Base-by-base conservation (phyloP, 352 stramenopile species). In the Phytophthora aleatoria region DNA sequence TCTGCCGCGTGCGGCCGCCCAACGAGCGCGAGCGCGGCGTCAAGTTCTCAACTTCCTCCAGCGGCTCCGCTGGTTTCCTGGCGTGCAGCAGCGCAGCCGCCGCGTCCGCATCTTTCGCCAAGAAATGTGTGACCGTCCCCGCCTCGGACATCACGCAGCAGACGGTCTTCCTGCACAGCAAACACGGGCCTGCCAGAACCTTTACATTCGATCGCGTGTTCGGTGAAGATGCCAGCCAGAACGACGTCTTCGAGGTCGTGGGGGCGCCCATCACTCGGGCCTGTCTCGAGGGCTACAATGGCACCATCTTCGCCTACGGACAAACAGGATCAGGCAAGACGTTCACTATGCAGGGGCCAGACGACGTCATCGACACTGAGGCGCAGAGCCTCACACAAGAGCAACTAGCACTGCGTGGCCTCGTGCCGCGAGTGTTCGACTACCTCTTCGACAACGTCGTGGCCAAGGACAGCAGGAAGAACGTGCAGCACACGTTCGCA, bases 181-280 rank as follows among this genome's bases (percentile, higher is more conserved):
- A 89, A 33, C 70, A 83, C 48, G 67, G 66, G 31, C 13, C 57
- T 15, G 52, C 85, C 3, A 81, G 85, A 38, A 81, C 71, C n/a
- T 97, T 97, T 59, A 97, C 89, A 3, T 98, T 98, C 61, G 94
- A 98, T 68, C 78, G 80, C 43, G 90, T 97, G 3, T 98, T 98
- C 73, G 76, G 86, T 51, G 92, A 97, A 24, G 75, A 87, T 28
- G 81, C 95, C 36, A 89, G 69, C 15, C 97, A 99, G 78, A 82
- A 88, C 56, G 83, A 98, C 44, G 85, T 98, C 20, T 98, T 98
- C 63, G 72, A 96, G 24, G 64, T 81, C 8, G 87, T 96, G 5
- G 94, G 88, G 13, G 84, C 79, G 41, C 93, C 94, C 8, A 85
- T 98, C 50, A 93, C 86, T 1, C 72, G 73, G 31, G 83, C 87